Evolutionary conservation across 1,284 basidiomycete species (phyloP), one percentile per base, ranked within the genome.

Genomic region (Wallemia mellicola): DNA sequence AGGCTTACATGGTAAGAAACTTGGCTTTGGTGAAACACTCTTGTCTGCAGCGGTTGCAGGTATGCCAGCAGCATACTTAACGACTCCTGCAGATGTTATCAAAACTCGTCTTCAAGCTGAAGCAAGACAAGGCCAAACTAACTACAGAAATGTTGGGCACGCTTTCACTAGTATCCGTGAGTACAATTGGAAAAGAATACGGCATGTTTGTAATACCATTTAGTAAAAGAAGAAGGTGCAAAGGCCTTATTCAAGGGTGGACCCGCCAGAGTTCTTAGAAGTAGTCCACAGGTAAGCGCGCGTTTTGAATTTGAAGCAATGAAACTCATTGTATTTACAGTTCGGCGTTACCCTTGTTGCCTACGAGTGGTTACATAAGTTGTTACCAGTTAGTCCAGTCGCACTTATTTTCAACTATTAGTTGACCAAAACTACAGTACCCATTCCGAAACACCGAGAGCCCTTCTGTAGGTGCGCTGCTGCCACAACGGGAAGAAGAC

Each of bases 91-190:
- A 80, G 92, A 98, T 71, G 94, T 98, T 61, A 86, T 96, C 70
- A 98, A 98, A 77, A 98, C 92, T n/a, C 81, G 92, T 60, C 74
- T 98, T 63, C 94, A 98, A 70, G 82, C 88, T n/a, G 94, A 98
- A 71, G 83, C 88, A 30, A 78, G 83, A 63, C 83, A 85, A 65
- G 94, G 92, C 19, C 81, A 98, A 70, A 86, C 87, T 2, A 75
- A 82, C 62, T 99, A 99, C 75, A 87, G 85, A 70, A 92, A 94
- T 58, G 73, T 95, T 57, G 69, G 74, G 17, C 89, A 99, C 71
- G 91, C 87, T 26, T 87, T 94, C 66, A 73, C 76, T 59, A 94
- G 84, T 70, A 96, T 98, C 63, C 81, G 83, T 81, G 68, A 68
- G 76, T 71, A 67, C 55, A n/a, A n/a, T n/a, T n/a, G n/a, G n/a